Base-by-base conservation (phyloP, 225 moss, liverwort and hornwort genomes). In the Physcomitrium patens region DNA sequence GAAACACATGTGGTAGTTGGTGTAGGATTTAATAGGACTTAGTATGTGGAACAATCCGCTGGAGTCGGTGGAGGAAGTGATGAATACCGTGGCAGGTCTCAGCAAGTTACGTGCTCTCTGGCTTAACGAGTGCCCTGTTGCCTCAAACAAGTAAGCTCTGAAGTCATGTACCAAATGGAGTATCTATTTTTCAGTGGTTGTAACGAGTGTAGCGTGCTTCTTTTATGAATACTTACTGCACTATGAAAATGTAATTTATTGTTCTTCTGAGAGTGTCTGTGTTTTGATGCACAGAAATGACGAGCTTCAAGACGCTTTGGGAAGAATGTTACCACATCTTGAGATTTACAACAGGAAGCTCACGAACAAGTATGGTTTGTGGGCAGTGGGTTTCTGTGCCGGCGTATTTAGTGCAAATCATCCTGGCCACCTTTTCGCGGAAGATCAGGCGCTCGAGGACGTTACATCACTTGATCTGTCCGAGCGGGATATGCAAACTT, bases 1-100 rank as follows among this genome's bases (percentile, higher is more conserved):
- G 11, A 37, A 63, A 69, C 19, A 23, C 26, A 55, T 60, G 48
- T 22, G 60, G 19, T 80, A 75, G 76, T 69, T 74, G 69, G 58
- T 74, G 64, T 86, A 94, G 97, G 84, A 90, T 70, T 79, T 99
- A 82, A 87, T 93, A 28, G 94, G 93, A 51, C 85, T 99, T 46
- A 99, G 97, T 72, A 76, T 99, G 13, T 99, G 97, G 97, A 95
- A 95, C 71, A 99, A 91, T 74, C 86, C 82, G 56, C 58, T 99
- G 72, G 83, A 88, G 60, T 89, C 91, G 18, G 81, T 91, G 52
- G 90, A 99, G 16, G 77, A 78, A 15, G 81, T 95, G 71, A 77
- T 90, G 80, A 77, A 81, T 42, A 48, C 85, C 4, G 71, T 95
- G 27, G 60, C 82, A 60, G 87, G 90, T 45, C 83, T 97, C 17